Evolutionary conservation across 371 early-diverging fungal species (phyloP).

Genomic region (Mortierella sp.): DNA sequence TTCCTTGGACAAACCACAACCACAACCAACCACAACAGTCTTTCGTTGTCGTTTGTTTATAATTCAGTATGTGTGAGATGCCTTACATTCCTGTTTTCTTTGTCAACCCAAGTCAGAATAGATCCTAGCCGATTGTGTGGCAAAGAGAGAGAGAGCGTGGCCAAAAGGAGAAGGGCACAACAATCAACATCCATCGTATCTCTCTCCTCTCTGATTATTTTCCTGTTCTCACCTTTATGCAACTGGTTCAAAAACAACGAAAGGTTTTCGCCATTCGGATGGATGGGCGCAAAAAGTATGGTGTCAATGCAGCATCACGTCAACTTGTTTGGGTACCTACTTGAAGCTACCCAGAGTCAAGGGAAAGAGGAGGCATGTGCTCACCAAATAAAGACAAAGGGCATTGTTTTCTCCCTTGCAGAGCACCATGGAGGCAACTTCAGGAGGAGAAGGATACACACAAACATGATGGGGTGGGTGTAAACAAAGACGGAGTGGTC

Average conservation of each 20-base stretch:
- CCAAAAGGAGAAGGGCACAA: too few species aligned
- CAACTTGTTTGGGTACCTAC: neutral
- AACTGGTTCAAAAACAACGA: neutral
- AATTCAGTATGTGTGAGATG: neutral
- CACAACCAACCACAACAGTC: neutral
- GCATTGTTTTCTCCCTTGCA: neutral
- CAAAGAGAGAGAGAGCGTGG: too few species aligned
- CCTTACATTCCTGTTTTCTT: constrained; percentile 6
- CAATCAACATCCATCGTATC: neutral
- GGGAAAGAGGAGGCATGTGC: neutral
- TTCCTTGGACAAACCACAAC: neutral
- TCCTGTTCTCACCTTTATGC: neutral
- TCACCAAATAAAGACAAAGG: neutral
- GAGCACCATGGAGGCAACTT: constrained; percentile 1
- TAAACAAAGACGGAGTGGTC: neutral
- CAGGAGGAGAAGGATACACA: neutral
- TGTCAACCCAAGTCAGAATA: constrained; percentile 4
- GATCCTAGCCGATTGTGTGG: neutral
- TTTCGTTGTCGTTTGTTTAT: neutral
- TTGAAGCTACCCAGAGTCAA: neutral
- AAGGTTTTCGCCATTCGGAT: neutral
- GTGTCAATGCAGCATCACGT: neutral
- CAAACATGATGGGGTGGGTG: neutral
- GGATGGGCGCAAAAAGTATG: neutral
- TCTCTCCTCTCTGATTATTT: too few species aligned